These are phyloP conservation scores for Penicillium sp. DNA, from an alignment of 2,329 filamentous ascomycete species.

Conservation along the genomic window DNA sequence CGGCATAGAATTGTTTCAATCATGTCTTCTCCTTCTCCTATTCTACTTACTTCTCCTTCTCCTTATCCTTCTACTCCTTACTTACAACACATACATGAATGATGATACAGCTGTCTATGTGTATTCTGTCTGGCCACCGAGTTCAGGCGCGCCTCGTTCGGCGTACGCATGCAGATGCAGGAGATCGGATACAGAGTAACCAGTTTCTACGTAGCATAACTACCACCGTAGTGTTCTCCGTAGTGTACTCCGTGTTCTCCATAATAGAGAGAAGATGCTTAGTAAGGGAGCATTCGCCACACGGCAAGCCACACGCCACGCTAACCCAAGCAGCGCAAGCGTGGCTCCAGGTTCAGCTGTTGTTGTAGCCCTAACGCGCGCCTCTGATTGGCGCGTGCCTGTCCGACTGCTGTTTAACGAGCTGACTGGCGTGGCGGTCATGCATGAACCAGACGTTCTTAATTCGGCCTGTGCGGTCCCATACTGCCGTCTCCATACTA, in stretches of 20 bases:
- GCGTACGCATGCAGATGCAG: background rate
- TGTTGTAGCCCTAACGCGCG: background rate
- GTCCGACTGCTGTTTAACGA: background rate
- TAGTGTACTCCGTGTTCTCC: too few relatives aligned
- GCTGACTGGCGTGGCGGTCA: background rate
- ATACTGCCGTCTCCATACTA: too few relatives aligned
- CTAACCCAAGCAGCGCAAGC: background rate
- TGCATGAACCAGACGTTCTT: background rate
- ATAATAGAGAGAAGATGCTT: background rate
- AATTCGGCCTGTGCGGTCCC: too few relatives aligned
- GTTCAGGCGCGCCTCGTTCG: constrained; percentile 13
- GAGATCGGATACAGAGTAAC: too few relatives aligned
- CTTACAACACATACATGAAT: too few relatives aligned
- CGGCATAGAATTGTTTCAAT: too few relatives aligned
- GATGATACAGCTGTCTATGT: too few relatives aligned
- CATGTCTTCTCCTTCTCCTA: background rate
- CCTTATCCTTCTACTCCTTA: too few relatives aligned
- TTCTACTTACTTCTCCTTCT: too few relatives aligned
- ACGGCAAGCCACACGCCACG: background rate
- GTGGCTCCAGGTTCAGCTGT: constrained; percentile 10
- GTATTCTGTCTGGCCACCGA: background rate
- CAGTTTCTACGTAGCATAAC: too few relatives aligned
- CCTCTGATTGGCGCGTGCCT: background rate
- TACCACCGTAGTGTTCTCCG: too few relatives aligned
- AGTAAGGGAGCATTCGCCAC: constrained; percentile 5